phyloP scores from a whole-genome alignment of 257 asterid genomes.

The Solanum okadae region DNA sequence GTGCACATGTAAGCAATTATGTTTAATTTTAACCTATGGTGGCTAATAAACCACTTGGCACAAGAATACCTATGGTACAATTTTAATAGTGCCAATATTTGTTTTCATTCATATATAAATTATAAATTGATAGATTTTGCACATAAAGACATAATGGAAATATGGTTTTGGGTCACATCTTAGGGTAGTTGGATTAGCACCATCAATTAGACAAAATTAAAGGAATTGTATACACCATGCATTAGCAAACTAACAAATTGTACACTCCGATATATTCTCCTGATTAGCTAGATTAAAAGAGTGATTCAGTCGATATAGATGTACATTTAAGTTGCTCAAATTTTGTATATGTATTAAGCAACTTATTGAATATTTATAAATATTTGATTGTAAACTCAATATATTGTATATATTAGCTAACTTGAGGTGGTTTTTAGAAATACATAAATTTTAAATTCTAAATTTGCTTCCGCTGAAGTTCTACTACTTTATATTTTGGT shows the following conservation, averaged over 20 bases:
- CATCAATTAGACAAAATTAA: neutral
- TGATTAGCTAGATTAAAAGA: neutral
- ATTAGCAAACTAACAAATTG: neutral
- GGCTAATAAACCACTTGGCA: neutral
- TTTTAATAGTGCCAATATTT: neutral
- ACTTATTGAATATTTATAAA: neutral
- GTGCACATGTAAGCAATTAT: neutral
- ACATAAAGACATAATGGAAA: neutral
- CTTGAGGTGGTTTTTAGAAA: neutral
- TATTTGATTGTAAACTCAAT: neutral
- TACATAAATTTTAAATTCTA: neutral
- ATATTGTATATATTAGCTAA: neutral
- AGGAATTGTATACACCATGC: neutral
- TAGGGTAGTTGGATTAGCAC: constrained; percentile 3
- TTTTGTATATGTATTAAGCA: neutral
- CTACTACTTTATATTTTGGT: neutral
- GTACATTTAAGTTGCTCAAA: neutral
- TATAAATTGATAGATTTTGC: neutral
- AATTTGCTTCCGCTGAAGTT: neutral
- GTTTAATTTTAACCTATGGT: neutral
- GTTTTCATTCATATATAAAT: neutral
- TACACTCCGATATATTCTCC: neutral
- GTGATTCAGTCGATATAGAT: neutral
- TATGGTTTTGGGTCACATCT: neutral
- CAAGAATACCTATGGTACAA: neutral